Base-by-base conservation (phyloP, 371 early-diverging fungal species). In the Syncephalastrum racemosum region DNA sequence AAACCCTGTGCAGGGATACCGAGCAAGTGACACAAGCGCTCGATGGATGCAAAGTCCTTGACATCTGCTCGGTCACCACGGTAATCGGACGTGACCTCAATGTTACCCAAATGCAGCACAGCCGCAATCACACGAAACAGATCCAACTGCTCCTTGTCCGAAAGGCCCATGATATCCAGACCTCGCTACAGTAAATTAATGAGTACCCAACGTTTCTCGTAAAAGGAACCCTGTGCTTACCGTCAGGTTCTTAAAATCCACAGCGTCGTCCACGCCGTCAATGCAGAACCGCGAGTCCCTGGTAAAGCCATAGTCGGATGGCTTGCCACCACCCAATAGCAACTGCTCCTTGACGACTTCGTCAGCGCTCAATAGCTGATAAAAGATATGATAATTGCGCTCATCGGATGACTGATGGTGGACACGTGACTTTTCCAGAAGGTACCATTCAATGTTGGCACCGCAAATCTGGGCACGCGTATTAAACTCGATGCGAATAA, bases 381-480 rank as follows among this genome's bases (percentile, higher is more conserved):
- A 99, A 71, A 99, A 99, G 42, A 99, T 87, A 68, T 99, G 99
- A 67, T 96, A 99, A 77, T 95, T 99, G 55, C 99, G 83, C 75
- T 99, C 99, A 53, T 90, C 83, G 5, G 79, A 42, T 0, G 92
- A 87, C 70, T 96, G 99, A 50, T 87, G 91, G 16, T 97, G 95
- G 0, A 99, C 97, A 43, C 99, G 89, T 2, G 98, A 96, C 68
- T 96, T 97, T 71, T 99, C 99, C 43, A 99, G 80, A 24, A 99
- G 80, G 75, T 99, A 99, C 77, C 95, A 88, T 63, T 99, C 97
- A 63, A 99, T 98, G 68, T 93, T 91, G 43, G 96, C 99, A 48
- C 99, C 99, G 23, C 89, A 84, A 56, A 99, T 98, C 50, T 92
- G 87, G 3, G 93, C 96, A 8, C 79, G 69, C 8, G 81, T 79